Evolutionary conservation across 208 protist genomes (phyloP), one percentile per base, ranked within the genome.

Genomic region (Leishmania major): DNA sequence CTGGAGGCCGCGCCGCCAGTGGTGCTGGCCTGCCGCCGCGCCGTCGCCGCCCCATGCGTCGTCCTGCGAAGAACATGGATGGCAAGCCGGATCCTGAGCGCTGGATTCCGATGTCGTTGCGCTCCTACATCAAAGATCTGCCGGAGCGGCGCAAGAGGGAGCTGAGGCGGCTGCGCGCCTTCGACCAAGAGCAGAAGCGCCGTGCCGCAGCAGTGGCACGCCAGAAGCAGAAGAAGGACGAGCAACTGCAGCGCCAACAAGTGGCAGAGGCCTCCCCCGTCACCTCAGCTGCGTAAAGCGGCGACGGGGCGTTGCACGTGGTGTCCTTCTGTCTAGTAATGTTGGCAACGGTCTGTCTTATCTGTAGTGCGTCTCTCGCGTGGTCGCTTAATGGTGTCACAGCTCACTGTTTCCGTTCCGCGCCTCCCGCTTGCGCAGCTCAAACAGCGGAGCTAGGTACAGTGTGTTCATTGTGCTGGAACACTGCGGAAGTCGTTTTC

Each of bases 91-190:
- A 97, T 78, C 94, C 92, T 28, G 92, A 97, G 87, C 92, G 94
- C 1, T 97, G 94, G 94, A 88, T 97, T 51, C 94, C 94, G 25
- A 96, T 97, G 78, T 79, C 88, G 75, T 75, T 91, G 73, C 94
- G 94, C 43, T 95, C 94, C 4, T 96, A 94, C 84, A 92, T 97
- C 49, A 95, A 93, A 69, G 93, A 97, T 75, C 75, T 97, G 45
- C 94, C 94, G 31, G 89, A 90, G 81, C 88, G 92, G 6, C 91
- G 92, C 49, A 95, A 95, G 88, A 89, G 89, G 73, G 92, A 97
- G 83, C 86, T 97, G 73, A 92, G 90, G 79, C 94, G 94, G 3
- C 87, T 96, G 79, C 90, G 94, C 25, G 93, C 90, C 66, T 87
- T 90, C 67, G 94, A 97, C 49, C 94, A 97, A 77, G 94, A 96